phyloP scores from a whole-genome alignment of 2,329 filamentous ascomycete genomes.

The Chaetomium sp. region DNA sequence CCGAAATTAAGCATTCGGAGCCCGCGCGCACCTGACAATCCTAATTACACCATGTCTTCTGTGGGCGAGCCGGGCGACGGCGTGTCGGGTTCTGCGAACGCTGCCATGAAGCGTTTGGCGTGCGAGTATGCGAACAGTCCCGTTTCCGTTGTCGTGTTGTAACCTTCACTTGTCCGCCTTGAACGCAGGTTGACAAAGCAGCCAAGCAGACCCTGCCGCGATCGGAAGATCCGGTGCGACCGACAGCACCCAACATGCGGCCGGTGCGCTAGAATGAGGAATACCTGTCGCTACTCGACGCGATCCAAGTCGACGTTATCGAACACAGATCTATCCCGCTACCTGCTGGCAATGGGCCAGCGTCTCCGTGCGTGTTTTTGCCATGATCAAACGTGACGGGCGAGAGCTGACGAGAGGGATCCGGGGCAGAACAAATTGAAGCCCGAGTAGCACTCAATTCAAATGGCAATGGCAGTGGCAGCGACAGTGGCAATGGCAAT shows the following conservation, averaged over 20 bases:
- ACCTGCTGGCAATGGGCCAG: not conserved
- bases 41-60: not conserved
- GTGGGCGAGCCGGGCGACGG: not conserved
- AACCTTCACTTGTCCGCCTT: not conserved
- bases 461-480: not conserved
- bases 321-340: not conserved
- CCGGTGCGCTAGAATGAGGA: not conserved
- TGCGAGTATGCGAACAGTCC: not conserved
- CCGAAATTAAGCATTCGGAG: not conserved
- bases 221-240: not conserved
- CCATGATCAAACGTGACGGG: not conserved
- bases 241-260: not conserved
- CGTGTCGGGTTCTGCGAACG: not conserved
- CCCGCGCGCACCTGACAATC: not conserved
- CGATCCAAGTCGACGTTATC: not conserved
- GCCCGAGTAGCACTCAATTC: not conserved
- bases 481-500: not conserved
- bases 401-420: not conserved
- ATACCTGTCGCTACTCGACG: not conserved
- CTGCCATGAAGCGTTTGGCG: not conserved
- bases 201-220: not conserved
- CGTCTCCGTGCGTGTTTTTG: not conserved
- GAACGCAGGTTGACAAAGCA: not conserved
- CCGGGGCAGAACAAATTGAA: not conserved
- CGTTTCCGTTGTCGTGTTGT: not conserved